Evolutionary conservation across 2,329 filamentous ascomycete genomes (phyloP), one percentile per base, ranked within the genome.

Genomic region (Arthroderma sp.): DNA sequence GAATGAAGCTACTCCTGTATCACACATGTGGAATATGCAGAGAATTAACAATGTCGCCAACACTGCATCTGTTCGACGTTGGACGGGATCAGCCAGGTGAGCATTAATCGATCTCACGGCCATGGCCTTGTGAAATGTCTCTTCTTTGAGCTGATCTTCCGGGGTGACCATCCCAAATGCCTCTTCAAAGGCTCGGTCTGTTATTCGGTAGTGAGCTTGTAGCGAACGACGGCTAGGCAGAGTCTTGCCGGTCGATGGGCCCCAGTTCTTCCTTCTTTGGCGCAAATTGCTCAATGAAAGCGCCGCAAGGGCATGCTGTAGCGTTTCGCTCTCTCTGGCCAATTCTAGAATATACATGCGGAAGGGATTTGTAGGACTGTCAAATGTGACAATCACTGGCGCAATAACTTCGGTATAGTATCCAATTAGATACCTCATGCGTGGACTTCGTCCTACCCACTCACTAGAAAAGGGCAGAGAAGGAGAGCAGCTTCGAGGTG

Each of bases 361-460:
- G 60, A 89, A 95, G 1, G 89, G 89, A 61, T 94, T 95, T 50
- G 73, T 74, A 1, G 84, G 82, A 7, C 81, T 81, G 60, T 96
- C 89, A 61, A 94, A 87, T 53, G 87, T 85, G 42, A 95, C 87
- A 64, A 95, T 84, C 47, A 86, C 85, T 4, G 85, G 85, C 53
- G 87, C 91, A 67, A 96, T 88, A 57, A 85, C 84, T 62, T 86
- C 87, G 58, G 88, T 82, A 64, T 94, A 95, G 64, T 94, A 94
- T 60, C 93, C 83, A 69, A 95, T 82, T 58, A 94, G 81, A 64
- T 83, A 93, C 52, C 83, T 81, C 69, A 94, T 82, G 58, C 86
- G 83, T 47, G 81, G 78, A 49, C 85, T 79, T 67, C 62, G 82
- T 67, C 59, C 75, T 59, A 72, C 70, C 71, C 68, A 76, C 43